Evolutionary conservation across 176 grass and related monocot genomes (phyloP).

Genomic region (Oryza glumipatula): DNA sequence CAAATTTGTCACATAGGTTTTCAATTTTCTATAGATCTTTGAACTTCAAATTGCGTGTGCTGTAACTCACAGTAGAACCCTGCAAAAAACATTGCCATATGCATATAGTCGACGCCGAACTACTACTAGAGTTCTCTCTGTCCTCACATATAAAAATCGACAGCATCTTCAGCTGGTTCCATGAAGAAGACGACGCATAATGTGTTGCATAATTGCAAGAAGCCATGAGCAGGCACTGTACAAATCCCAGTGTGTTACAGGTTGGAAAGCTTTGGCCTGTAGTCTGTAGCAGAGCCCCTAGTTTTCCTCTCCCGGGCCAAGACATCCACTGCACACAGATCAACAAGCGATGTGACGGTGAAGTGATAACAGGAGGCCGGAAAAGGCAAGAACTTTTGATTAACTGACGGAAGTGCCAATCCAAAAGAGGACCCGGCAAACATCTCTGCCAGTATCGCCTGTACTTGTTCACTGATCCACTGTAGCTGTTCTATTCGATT

Average conservation of each 20-base stretch:
- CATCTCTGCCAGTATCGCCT: neutral
- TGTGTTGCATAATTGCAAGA: neutral
- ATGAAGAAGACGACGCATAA: neutral
- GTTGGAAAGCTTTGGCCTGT: neutral
- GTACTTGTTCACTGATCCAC: neutral
- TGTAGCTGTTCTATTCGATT: neutral
- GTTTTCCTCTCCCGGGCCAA: neutral
- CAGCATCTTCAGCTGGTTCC: neutral
- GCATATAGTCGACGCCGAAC: too few species aligned
- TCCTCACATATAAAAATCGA: neutral
- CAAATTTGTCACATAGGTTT: neutral
- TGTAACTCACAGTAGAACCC: neutral
- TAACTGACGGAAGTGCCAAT: conserved; percentile 9
- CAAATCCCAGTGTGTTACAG: neutral
- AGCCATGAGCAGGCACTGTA: conserved; percentile 8
- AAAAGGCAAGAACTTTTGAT: neutral
- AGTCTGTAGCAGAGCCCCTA: neutral
- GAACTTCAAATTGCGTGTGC: neutral
- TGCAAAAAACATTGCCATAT: neutral
- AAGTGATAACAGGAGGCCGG: neutral
- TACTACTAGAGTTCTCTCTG: neutral
- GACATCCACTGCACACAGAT: conserved; percentile 3
- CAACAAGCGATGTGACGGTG: neutral
- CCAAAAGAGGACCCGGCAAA: neutral
- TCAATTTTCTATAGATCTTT: neutral